A percentile compares a stretch with the other conserved stretches of the same genome.
These are phyloP conservation scores for Plasmodium sp. DNA, from an alignment of 169 alveolate genomes.

Conservation along the genomic window DNA sequence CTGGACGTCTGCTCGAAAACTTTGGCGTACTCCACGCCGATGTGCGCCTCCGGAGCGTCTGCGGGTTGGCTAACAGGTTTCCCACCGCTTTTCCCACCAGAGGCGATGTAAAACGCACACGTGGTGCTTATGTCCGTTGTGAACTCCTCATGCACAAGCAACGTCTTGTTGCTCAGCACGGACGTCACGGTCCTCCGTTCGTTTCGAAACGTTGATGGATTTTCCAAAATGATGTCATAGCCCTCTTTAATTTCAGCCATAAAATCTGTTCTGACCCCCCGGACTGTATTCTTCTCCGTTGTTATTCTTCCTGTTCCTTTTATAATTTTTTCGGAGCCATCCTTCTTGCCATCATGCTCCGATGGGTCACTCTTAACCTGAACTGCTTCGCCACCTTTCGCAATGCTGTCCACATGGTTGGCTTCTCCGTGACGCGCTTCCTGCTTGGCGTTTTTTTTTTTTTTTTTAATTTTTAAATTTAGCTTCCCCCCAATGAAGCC, in stretches of 20 bases:
- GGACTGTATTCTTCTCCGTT: conserved; percentile 82
- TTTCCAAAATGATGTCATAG: conserved; percentile 75
- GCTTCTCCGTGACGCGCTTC: not conserved
- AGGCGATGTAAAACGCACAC: conserved; percentile 66
- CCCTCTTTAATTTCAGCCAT: conserved; percentile 78
- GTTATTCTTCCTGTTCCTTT: conserved; percentile 83
- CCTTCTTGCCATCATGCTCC: not conserved
- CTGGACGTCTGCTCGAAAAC: conserved; percentile 17
- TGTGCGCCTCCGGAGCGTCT: not conserved
- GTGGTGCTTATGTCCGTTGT: conserved; percentile 83
- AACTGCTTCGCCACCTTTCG: not conserved
- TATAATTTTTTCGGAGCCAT: not conserved
- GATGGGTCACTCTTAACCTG: not conserved
- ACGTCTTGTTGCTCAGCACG: conserved; percentile 79
- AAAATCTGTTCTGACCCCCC: conserved; percentile 84
- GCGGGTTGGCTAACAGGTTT: not conserved
- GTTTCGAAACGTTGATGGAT: conserved; percentile 77
- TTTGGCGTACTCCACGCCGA: conserved; percentile 38
- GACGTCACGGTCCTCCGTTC: conserved; percentile 77
- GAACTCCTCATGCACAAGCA: conserved; percentile 77
- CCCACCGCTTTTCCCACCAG: not conserved
- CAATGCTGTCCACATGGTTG: not conserved
- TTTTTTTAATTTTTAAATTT: conserved; percentile 46
- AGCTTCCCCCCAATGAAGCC: conserved; percentile 61
- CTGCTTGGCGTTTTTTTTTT: conserved; percentile 7